Evolutionary conservation across 73 alveolate species (phyloP), one percentile per base, ranked within the genome.

Genomic region (Breviolum minutum): DNA sequence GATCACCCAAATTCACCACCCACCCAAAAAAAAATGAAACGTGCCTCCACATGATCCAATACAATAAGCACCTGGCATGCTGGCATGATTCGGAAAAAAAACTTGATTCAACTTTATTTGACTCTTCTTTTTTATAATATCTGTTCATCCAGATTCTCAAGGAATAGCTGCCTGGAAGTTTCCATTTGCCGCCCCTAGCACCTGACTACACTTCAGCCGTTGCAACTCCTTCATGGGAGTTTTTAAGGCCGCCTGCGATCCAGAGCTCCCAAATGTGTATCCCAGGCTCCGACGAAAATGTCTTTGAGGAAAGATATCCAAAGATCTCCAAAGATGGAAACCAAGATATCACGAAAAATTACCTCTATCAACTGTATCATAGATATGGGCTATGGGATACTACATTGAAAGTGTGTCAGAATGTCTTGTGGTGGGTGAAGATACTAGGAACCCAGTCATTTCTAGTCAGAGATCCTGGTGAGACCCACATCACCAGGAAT

Each of bases 31-130:
- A 10, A 19, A 6, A 8, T 12, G 74, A 70, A 48, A 40, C 54
- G 54, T 7, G 68, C 95, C 95, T 88, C 95, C 11, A 88, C 95
- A 27, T 88, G 95, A n/a, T 88, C 95, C 86, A 88, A 61, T n/a
- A 88, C 95, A 70, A 88, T 17, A 27, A 88, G 62, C 61, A 88
- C 95, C 95, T 88, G 95, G 13, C 95, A 24, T 40, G 17, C 26
- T 61, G 60, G 24, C 61, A 30, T 77, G 48, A 30, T n/a, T 61
- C 61, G 61, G 19, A 7, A 54, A 61, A 60, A 61, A 16, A 48
- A 63, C 12, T 27, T 27, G 17, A 14, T 61, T 76, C n/a, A 30
- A 74, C 19, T n/a, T 22, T 60, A 17, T n/a, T 40, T 74, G 48
- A n/a, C 19, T 11, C 3, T 5, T 5, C 85, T 22, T 40, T 40